A percentile compares a stretch with the other conserved stretches of the same genome.
Conservation (phyloP, 345 rosid species). For the Cardamine occulta region DNA sequence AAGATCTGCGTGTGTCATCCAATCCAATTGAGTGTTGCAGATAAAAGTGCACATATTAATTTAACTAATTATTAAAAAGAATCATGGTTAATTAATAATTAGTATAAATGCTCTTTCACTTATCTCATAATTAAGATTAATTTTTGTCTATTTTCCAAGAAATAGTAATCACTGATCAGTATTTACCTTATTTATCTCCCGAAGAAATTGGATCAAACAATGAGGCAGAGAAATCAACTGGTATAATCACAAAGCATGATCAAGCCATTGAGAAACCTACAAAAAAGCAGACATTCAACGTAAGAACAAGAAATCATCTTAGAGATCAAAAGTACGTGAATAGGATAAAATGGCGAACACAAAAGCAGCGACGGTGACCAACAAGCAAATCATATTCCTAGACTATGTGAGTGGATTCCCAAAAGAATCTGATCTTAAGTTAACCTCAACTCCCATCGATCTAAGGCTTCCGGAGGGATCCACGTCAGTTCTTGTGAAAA, state of each 20-base stretch:
- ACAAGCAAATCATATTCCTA: conserved; percentile 46
- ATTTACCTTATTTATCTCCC: conserved; percentile 15
- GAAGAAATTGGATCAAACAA: conserved; percentile 24
- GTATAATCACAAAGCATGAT: neutral
- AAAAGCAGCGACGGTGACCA: conserved; percentile 28
- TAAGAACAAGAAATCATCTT: neutral
- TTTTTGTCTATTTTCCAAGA: neutral
- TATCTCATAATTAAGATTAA: neutral
- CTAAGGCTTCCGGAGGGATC: conserved; percentile 38
- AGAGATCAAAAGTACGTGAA: neutral
- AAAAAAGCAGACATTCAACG: neutral
- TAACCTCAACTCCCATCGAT: conserved; percentile 22
- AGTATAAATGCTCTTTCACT: neutral
- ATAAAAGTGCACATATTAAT: neutral
- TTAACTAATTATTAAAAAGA: neutral
- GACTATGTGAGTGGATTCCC: conserved; percentile 44
- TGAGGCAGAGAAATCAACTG: neutral
- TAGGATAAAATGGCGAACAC: conserved; percentile 24
- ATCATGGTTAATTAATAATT: neutral
- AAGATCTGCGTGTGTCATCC: neutral
- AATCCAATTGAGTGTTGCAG: neutral
- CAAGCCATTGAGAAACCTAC: neutral
- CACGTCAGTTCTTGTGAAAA: conserved; percentile 47
- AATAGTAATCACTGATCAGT: neutral
- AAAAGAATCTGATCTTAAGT: conserved; percentile 36